Conservation (phyloP, 2,329 filamentous ascomycete species). For the Chrysosporium keratinophilum region DNA sequence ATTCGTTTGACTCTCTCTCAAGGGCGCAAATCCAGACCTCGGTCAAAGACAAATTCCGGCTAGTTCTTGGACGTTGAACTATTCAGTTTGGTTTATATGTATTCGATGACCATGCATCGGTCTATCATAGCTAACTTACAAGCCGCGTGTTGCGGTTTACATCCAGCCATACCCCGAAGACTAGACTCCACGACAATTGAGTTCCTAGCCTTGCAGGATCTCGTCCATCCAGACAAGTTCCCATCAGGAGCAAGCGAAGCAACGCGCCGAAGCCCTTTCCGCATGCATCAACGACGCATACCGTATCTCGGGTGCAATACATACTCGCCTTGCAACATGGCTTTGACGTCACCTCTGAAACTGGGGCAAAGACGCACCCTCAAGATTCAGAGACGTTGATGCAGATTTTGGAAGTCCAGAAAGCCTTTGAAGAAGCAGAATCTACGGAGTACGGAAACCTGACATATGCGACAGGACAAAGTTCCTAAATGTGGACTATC, state of each 20-base stretch:
- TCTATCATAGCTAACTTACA: too few species aligned
- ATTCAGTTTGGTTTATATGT: too few species aligned
- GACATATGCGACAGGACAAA: too few species aligned
- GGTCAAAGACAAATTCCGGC: neutral
- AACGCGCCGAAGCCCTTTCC: slow-evolving; percentile 63
- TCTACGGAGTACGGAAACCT: slow-evolving; percentile 44
- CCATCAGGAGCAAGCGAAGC: slow-evolving; percentile 38
- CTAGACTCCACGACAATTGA: too few species aligned
- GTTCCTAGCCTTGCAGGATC: slow-evolving; percentile 69
- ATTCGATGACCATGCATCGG: too few species aligned
- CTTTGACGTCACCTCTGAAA: slow-evolving; percentile 61
- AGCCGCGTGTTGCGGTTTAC: too few species aligned
- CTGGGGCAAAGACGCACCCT: slow-evolving; percentile 60
- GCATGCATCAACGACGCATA: slow-evolving; percentile 86
- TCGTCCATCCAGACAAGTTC: slow-evolving; percentile 42
- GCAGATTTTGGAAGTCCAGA: slow-evolving; percentile 73
- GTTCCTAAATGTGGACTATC: neutral
- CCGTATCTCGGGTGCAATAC: slow-evolving; percentile 80
- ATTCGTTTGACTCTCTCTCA: neutral
- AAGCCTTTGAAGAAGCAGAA: slow-evolving; percentile 61
- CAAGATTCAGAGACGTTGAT: slow-evolving; percentile 65
- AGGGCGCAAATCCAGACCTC: neutral
- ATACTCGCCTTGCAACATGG: slow-evolving; percentile 57
- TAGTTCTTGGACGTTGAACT: too few species aligned
- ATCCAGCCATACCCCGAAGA: too few species aligned